A percentile compares a stretch with the other conserved stretches of the same genome.
Conservation (phyloP, 805 yeast species). For the Sugiyamaella smithiae region DNA sequence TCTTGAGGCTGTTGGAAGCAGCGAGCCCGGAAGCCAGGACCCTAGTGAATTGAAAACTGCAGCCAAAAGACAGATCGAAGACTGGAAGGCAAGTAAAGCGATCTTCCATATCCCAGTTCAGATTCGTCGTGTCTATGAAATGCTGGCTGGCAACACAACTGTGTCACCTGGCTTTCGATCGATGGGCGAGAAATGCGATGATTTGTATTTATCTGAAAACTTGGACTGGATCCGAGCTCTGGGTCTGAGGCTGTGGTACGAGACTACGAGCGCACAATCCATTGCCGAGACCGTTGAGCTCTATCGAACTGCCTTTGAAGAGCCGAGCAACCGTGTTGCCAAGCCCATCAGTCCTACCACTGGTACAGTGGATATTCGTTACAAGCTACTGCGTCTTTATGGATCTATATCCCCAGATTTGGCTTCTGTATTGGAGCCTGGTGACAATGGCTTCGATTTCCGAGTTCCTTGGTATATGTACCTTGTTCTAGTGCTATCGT, state of each 20-base stretch:
- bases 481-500: constrained; percentile 38
- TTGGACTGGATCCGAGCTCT: constrained; percentile 68
- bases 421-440: constrained; percentile 15
- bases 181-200: constrained; percentile 17
- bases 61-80: constrained; percentile 60
- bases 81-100: constrained; percentile 55
- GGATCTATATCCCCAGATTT: constrained; percentile 13
- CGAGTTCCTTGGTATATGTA: constrained; percentile 48
- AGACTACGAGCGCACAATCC: constrained; percentile 28
- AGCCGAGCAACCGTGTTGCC: constrained; percentile 10
- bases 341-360: constrained; percentile 7
- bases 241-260: constrained; percentile 61
- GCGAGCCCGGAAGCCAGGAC: neutral
- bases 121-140: constrained; percentile 57
- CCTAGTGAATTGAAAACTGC: constrained; percentile 25
- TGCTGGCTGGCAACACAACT: constrained; percentile 48
- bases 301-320: constrained; percentile 22
- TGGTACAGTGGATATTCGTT: constrained; percentile 12
- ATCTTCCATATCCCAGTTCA: constrained; percentile 49
- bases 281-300: constrained; percentile 24
- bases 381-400: constrained; percentile 20
- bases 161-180: constrained; percentile 26
- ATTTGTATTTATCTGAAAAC: constrained; percentile 34
- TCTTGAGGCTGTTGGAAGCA: constrained; percentile 49
- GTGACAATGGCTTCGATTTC: constrained; percentile 13